These are phyloP conservation scores for Russula brevipes DNA, from an alignment of 768 basidiomycete genomes.

Conservation along the genomic window DNA sequence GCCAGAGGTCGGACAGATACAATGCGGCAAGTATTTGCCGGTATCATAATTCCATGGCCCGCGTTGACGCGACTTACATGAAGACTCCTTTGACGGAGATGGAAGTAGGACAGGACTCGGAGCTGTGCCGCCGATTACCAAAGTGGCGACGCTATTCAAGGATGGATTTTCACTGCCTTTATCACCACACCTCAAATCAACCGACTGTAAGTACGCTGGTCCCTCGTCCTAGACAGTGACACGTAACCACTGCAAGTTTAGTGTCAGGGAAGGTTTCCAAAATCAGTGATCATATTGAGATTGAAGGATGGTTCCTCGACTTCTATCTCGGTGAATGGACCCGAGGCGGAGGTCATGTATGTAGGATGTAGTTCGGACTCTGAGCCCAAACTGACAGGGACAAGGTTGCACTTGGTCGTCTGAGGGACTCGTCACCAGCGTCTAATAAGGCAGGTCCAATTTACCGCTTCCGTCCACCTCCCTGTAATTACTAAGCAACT, in stretches of 20 bases:
- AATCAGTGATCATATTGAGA: constrained; percentile 31
- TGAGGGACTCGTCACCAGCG: constrained; percentile 7
- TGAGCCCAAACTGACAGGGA: background rate
- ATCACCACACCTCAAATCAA: too few species aligned
- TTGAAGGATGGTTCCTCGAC: constrained; percentile 38
- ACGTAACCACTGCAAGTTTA: background rate
- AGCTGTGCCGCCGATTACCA: background rate
- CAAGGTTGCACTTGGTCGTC: constrained; percentile 14
- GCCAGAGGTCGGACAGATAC: background rate
- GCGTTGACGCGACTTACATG: background rate
- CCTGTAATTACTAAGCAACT: background rate
- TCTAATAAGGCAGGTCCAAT: constrained; percentile 10
- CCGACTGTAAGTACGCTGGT: too few species aligned
- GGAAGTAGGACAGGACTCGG: background rate
- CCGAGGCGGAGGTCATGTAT: constrained; percentile 34
- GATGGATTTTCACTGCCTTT: background rate
- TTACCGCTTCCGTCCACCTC: background rate
- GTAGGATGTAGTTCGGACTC: constrained; percentile 25
- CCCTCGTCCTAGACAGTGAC: too few species aligned
- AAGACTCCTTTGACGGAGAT: background rate
- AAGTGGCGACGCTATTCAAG: background rate
- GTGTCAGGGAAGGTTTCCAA: constrained; percentile 33
- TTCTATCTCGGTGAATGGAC: constrained; percentile 42
- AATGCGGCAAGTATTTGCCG: background rate
- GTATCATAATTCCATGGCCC: background rate